Percentiles rank a stretch among this genome's conserved stretches.
Evolutionary conservation across 2,329 filamentous ascomycete genomes (phyloP).

Genomic region (Trichoderma sp.): DNA sequence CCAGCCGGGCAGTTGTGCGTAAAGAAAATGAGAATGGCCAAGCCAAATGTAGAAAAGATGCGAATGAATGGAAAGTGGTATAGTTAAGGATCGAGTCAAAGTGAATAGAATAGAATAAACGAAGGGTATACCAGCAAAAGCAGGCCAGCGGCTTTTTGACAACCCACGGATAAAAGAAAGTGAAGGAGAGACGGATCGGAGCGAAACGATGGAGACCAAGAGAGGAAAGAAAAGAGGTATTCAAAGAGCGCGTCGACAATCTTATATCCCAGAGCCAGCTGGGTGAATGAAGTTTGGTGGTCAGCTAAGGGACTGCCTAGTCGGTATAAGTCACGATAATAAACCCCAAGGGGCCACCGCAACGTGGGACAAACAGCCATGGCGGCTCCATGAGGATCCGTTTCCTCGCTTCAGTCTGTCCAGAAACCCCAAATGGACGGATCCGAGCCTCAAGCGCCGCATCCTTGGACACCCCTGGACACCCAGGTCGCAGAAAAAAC

Average conservation of each 20-base stretch:
- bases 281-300: neutral
- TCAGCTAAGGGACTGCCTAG: neutral
- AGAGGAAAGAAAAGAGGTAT: neutral
- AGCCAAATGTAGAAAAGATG: neutral
- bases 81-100: slow-evolving; percentile 14
- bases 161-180: slow-evolving; percentile 13
- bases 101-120: slow-evolving; percentile 18
- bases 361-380: neutral
- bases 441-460: neutral
- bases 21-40: neutral
- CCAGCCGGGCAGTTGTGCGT: slow-evolving; percentile 5
- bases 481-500: neutral
- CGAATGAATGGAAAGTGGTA: slow-evolving; percentile 1
- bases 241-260: neutral
- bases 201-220: slow-evolving; percentile 16
- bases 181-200: slow-evolving; percentile 15
- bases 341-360: slow-evolving; percentile 11
- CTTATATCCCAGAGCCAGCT: slow-evolving; percentile 14
- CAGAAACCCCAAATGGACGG: slow-evolving; percentile 5
- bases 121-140: slow-evolving; percentile 21
- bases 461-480: neutral
- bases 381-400: slow-evolving; percentile 13
- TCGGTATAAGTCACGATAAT: neutral
- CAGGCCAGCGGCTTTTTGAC: slow-evolving; percentile 24
- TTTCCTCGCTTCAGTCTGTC: slow-evolving; percentile 3